Conservation (phyloP, 23 red algal species). For the Gracilaria domingensis region DNA sequence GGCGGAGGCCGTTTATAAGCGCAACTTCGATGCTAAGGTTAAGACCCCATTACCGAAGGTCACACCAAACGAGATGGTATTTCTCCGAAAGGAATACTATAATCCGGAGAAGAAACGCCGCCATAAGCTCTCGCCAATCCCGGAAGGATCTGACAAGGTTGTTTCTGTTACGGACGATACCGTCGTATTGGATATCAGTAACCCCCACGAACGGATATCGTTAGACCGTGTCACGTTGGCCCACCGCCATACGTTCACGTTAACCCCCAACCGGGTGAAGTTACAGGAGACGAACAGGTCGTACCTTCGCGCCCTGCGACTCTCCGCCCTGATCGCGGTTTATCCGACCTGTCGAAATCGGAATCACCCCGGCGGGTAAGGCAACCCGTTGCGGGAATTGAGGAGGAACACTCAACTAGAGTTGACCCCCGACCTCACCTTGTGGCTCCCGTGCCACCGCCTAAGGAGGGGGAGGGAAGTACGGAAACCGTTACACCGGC, state of each 20-base stretch:
- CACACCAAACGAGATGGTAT: neutral
- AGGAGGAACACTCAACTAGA: neutral
- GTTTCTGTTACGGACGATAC: neutral
- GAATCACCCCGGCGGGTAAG: no score
- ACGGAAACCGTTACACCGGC: neutral
- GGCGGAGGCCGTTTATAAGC: neutral
- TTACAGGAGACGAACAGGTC: neutral
- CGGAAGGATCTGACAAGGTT: conserved; percentile 45
- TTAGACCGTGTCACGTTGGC: neutral
- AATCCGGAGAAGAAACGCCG: neutral
- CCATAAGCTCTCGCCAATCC: conserved; percentile 43
- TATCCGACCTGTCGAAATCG: no score
- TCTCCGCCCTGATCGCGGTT: no score
- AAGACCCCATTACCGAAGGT: no score
- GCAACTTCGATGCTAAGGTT: neutral
- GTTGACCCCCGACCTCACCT: neutral
- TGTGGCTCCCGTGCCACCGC: neutral
- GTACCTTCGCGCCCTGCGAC: neutral
- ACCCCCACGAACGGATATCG: conserved; percentile 6
- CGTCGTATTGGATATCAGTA: neutral
- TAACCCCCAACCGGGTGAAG: neutral
- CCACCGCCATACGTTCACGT: neutral
- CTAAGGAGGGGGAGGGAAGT: neutral
- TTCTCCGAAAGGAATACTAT: conserved; percentile 39
- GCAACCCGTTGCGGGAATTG: neutral